Evolutionary conservation across 495 filamentous ascomycete species (phyloP).

Genomic region (Filosporella fistucella): DNA sequence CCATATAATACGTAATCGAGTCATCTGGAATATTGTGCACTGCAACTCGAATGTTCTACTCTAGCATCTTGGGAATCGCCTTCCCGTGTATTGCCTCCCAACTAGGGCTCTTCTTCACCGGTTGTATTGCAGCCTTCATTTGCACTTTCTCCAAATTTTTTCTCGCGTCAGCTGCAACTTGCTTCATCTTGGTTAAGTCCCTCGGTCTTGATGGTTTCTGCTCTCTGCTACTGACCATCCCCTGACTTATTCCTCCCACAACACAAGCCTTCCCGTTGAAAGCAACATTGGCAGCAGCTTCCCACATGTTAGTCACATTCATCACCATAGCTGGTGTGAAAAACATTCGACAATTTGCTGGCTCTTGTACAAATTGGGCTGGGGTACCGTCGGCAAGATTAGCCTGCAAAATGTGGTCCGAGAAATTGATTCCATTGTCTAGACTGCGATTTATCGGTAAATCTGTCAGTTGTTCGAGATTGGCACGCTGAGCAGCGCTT

Average conservation of each 20-base stretch:
- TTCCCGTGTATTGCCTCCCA: not conserved
- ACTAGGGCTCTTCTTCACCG: not conserved
- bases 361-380: conserved; percentile 38
- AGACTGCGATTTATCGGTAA: not conserved
- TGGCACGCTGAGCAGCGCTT: not conserved
- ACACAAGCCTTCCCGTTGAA: conserved; percentile 1
- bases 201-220: not conserved
- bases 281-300: conserved; percentile 6
- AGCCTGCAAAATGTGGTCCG: not conserved
- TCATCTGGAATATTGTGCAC: too few species aligned
- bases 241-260: conserved; percentile 1
- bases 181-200: not conserved
- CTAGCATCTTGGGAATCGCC: not conserved
- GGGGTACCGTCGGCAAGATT: not conserved
- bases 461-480: not conserved
- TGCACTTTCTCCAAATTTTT: not conserved
- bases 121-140: not conserved
- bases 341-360: conserved; percentile 48
- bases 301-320: not conserved
- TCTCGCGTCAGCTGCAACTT: not conserved
- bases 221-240: not conserved
- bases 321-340: conserved; percentile 33
- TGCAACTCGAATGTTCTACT: too few species aligned
- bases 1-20: too few species aligned
- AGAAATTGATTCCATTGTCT: not conserved